These are phyloP conservation scores for Jamesozyma piceae DNA, from an alignment of 805 yeast species.

Conservation along the genomic window DNA sequence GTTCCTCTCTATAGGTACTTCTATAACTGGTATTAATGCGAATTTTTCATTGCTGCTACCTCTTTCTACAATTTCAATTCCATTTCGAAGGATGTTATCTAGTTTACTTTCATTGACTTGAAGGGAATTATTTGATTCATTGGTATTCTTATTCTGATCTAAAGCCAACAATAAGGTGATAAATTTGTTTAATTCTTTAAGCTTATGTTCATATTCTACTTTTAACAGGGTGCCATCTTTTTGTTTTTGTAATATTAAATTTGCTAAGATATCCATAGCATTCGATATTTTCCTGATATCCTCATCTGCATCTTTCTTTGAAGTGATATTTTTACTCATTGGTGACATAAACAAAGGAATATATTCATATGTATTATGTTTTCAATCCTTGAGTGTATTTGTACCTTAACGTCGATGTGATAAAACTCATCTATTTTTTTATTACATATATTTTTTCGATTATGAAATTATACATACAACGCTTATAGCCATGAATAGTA, in stretches of 20 bases:
- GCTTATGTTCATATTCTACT: slow-evolving; percentile 18
- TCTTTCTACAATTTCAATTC: slow-evolving; percentile 18
- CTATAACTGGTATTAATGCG: slow-evolving; percentile 23
- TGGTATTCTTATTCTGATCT: neutral
- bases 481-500: no score
- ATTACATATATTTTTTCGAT: no score
- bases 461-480: no score
- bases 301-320: slow-evolving; percentile 2
- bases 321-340: neutral
- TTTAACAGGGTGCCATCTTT: slow-evolving; percentile 12
- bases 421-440: neutral
- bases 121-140: neutral
- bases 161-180: slow-evolving; percentile 14
- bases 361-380: neutral
- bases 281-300: slow-evolving; percentile 17
- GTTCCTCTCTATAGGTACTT: slow-evolving; percentile 1
- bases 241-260: slow-evolving; percentile 31
- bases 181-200: slow-evolving; percentile 18
- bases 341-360: neutral
- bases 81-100: slow-evolving; percentile 13
- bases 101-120: slow-evolving; percentile 12
- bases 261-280: slow-evolving; percentile 31
- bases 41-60: slow-evolving; percentile 11
- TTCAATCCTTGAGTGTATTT: neutral
- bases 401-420: neutral